Percentiles rank a stretch among this genome's conserved stretches.
These are phyloP conservation scores for Didymella pinodella DNA, from an alignment of 2,329 filamentous ascomycete species.

Conservation along the genomic window DNA sequence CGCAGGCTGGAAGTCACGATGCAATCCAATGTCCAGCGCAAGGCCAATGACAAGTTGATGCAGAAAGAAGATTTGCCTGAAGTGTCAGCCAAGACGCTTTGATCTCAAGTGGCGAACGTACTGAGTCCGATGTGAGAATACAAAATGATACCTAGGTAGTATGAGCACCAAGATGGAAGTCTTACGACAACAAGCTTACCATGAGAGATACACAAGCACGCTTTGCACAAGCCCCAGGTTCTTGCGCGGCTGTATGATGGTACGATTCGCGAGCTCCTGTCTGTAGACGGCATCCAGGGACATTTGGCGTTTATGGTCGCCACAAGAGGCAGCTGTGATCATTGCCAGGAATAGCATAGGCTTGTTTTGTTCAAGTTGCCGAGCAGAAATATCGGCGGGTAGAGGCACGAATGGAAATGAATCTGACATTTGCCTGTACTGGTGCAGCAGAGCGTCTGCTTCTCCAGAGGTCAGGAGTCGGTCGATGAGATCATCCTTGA, in stretches of 20 bases:
- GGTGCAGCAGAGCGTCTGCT: constrained; percentile 37
- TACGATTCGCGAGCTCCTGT: constrained; percentile 44
- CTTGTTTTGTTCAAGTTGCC: constrained; percentile 32
- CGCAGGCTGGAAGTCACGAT: constrained; percentile 30
- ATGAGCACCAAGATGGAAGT: constrained; percentile 8
- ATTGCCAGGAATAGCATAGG: constrained; percentile 47
- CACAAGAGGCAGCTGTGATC: constrained; percentile 40
- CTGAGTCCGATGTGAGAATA: constrained; percentile 48
- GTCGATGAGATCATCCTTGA: constrained; percentile 34
- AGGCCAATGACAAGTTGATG: constrained; percentile 44
- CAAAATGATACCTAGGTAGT: constrained; percentile 42
- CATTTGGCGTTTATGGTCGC: constrained; percentile 38
- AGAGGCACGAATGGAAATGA: constrained; percentile 46
- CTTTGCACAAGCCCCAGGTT: constrained; percentile 45
- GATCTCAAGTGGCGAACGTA: constrained; percentile 15
- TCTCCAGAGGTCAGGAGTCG: constrained; percentile 32
- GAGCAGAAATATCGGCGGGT: constrained; percentile 21
- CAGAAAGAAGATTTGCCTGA: constrained; percentile 37
- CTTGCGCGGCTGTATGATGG: constrained; percentile 39
- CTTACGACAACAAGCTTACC: constrained; percentile 27
- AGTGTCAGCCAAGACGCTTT: not conserved
- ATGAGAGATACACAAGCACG: constrained; percentile 45
- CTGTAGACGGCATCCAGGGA: constrained; percentile 40
- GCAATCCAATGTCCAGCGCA: constrained; percentile 44
- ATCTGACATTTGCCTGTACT: constrained; percentile 41